Base-by-base conservation (phyloP, 352 stramenopile genomes). In the Thraustotheca clavata region DNA sequence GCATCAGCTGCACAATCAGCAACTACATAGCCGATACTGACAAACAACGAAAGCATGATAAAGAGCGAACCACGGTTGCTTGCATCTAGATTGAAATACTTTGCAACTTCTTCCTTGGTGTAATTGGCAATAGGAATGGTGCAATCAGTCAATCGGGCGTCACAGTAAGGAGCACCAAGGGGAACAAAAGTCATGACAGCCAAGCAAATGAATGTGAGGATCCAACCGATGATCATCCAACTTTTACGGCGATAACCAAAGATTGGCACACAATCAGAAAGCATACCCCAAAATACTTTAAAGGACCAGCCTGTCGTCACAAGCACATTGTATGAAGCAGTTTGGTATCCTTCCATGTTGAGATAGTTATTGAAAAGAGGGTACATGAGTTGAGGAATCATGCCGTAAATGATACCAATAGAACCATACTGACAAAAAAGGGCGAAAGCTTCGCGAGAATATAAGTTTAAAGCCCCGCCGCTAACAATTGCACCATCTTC, bases 361-460 rank as follows among this genome's bases (percentile, higher is more conserved):
- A 89, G 49, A 57, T 89, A 92, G 68, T 83, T 83, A 65, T 87
- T 84, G 20, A 93, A 60, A 33, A 91, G 80, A 16, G 81, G 81
- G 49, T 91, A 92, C 26, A 86, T 67, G 0, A 73, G 83, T n/a
- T 76, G 66, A 8, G 77, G 74, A 7, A 90, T 60, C 26, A 74
- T 69, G 22, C 80, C 79, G 52, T 80, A 86, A 32, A 90, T 40
- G 34, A 92, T 57, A 2, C 80, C 79, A 3, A 92, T 73, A 18
- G 73, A 69, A 33, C 74, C 76, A 66, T 92, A 92, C 54, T 92
- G 80, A 4, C 80, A 71, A 4, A 92, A 66, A 18, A 92, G 47
- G 9, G 76, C 80, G 43, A 87, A 72, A 49, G 87, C 73, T 26
- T 72, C 59, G 46, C 72, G 74, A 59, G 73, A 72, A 54, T 71